These are phyloP conservation scores for Jaapia argillacea DNA, from an alignment of 768 basidiomycete species.

Conservation along the genomic window DNA sequence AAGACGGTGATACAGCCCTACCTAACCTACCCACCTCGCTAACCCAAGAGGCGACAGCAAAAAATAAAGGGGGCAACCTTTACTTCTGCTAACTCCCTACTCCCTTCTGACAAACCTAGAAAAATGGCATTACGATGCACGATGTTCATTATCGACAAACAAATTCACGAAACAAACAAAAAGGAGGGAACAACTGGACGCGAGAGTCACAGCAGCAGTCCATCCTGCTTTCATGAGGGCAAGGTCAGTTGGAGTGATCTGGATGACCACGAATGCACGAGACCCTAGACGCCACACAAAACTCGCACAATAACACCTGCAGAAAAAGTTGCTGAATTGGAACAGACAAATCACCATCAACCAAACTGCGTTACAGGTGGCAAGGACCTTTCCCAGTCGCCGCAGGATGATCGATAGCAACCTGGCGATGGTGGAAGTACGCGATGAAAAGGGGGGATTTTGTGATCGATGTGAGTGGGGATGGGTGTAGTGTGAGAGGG, in stretches of 20 bases:
- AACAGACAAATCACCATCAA: constrained; percentile 17
- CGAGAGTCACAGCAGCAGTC: neutral
- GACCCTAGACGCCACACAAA: constrained; percentile 9
- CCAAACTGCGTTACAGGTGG: constrained; percentile 17
- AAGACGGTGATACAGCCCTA: no score
- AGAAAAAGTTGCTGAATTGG: constrained; percentile 18
- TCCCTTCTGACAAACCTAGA: no score
- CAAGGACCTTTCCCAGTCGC: constrained; percentile 16
- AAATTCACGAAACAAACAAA: neutral
- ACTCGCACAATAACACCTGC: constrained; percentile 21
- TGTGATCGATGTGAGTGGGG: no score
- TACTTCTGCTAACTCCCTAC: no score
- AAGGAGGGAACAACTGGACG: neutral
- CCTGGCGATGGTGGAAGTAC: neutral
- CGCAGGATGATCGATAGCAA: neutral
- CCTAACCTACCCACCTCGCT: no score
- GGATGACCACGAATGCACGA: neutral
- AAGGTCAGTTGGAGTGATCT: neutral
- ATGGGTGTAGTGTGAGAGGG: neutral
- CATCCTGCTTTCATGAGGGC: neutral
- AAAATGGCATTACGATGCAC: no score
- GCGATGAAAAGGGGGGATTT: no score
- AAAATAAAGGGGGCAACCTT: no score
- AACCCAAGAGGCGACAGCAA: no score
- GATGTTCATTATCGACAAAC: neutral